Percentiles rank a stretch among this genome's conserved stretches.
phyloP scores from a whole-genome alignment of 2,329 filamentous ascomycete species.

The Colletotrichum tamarilloi region DNA sequence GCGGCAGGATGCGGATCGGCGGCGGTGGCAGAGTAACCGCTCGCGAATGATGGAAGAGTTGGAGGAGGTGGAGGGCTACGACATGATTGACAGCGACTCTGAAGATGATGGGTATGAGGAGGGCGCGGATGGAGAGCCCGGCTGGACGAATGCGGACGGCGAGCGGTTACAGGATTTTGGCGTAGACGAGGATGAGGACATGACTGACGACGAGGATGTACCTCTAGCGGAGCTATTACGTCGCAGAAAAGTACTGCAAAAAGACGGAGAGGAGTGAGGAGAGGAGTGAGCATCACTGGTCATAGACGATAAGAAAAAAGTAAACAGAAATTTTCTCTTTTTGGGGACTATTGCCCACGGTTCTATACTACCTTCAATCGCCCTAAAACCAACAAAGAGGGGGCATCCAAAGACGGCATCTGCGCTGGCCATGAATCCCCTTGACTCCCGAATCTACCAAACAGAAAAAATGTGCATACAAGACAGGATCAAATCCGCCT shows the following conservation, averaged over 20 bases:
- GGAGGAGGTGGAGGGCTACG: slow-evolving; percentile 64
- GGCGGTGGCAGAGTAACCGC: slow-evolving; percentile 46
- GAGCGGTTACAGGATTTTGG: slow-evolving; percentile 81
- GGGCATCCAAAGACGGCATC: slow-evolving; percentile 33
- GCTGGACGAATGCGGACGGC: slow-evolving; percentile 81
- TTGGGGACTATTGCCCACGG: slow-evolving; percentile 19
- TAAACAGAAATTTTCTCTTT: slow-evolving; percentile 18
- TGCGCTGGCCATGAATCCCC: slow-evolving; percentile 27
- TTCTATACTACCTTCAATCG: slow-evolving; percentile 30
- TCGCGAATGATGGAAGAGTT: slow-evolving; percentile 59
- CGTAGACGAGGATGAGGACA: slow-evolving; percentile 78
- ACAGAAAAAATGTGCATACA: slow-evolving; percentile 22
- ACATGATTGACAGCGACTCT: slow-evolving; percentile 60
- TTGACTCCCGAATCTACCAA: slow-evolving; percentile 31
- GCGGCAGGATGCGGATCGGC: slow-evolving; percentile 61
- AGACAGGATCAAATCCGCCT: slow-evolving; percentile 27
- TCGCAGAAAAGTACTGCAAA: slow-evolving; percentile 57
- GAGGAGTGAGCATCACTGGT: slow-evolving; percentile 40
- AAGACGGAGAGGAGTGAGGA: slow-evolving; percentile 45
- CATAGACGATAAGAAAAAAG: not conserved
- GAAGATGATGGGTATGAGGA: slow-evolving; percentile 69
- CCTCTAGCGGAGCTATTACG: slow-evolving; percentile 76
- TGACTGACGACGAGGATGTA: slow-evolving; percentile 62
- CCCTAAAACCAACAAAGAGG: slow-evolving; percentile 30
- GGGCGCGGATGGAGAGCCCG: slow-evolving; percentile 55